Base-by-base conservation (phyloP, 768 basidiomycete genomes). In the Kwoniella sp. region DNA sequence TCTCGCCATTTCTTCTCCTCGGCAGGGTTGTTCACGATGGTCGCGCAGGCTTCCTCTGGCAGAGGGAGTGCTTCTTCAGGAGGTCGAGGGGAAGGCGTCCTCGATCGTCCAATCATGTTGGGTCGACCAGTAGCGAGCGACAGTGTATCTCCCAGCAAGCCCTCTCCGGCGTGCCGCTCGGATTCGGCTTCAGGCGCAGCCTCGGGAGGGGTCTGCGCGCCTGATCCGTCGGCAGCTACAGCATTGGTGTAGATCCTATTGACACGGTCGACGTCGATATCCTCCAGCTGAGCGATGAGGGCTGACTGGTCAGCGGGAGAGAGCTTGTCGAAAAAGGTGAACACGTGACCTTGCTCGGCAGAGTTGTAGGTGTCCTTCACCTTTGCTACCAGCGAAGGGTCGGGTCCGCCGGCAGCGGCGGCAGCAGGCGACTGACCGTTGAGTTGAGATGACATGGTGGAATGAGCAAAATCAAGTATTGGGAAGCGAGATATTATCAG, bases 331-430 rank as follows among this genome's bases (percentile, higher is more conserved):
- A 88, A 96, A 84, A 95, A 96, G 34, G 87, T 84, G 81, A 97
- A 86, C 76, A 98, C 86, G 79, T 98, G 96, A 67, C 82, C 88
- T 84, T 99, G 96, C 63, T 87, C 88, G 54, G 93, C 92, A 54
- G 86, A 83, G 68, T 88, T 83, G 83, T 91, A 97, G 50, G 38
- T 25, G 2, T 20, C 41, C 29, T 41, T 48, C 2, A 65, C n/a
- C 23, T 55, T 63, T 13, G 55, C 62, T 9, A 63, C 13, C n/a
- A 65, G 48, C 13, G 63, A 23, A 12, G n/a, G 20, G 28, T 57
- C 37, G 15, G 54, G 55, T 11, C 51, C n/a, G 29, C 5, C 34
- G 34, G 11, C 41, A 45, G 8, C 41, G 20, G 8, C 41, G 41
- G 8, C 20, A 17, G 20, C 20, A 45, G 41, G 20, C 20, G 41